These are phyloP conservation scores for Anastatica hierochuntica DNA, from an alignment of 345 rosid species.

Conservation along the genomic window DNA sequence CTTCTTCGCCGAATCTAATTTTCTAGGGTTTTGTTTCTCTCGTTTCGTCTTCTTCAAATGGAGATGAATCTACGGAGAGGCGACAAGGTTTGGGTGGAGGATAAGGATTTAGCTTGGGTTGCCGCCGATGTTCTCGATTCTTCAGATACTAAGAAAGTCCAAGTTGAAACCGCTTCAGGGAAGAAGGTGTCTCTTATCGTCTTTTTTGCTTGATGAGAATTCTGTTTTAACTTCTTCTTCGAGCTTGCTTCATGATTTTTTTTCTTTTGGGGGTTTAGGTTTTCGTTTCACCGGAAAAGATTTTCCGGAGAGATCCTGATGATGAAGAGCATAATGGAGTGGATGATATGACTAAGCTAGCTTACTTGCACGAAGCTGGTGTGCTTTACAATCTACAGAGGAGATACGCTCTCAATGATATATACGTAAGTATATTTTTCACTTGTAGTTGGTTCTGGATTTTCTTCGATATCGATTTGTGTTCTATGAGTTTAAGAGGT, in stretches of 20 bases:
- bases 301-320: slow-evolving; percentile 62
- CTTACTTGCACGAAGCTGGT: slow-evolving; percentile 94
- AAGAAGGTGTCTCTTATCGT: slow-evolving; percentile 45
- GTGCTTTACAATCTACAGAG: slow-evolving; percentile 85
- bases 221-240: slow-evolving; percentile 1
- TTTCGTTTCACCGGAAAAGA: slow-evolving; percentile 37
- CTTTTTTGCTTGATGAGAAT: neutral
- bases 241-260: neutral
- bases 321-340: slow-evolving; percentile 94
- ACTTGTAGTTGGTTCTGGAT: neutral
- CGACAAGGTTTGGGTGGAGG: slow-evolving; percentile 79
- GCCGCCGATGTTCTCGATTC: slow-evolving; percentile 56
- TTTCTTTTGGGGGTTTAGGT: slow-evolving; percentile 36
- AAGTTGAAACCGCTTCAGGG: slow-evolving; percentile 37
- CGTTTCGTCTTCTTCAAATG: slow-evolving; percentile 10
- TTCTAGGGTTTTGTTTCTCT: slow-evolving; percentile 8
- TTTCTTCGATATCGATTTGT: neutral
- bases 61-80: slow-evolving; percentile 57
- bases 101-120: slow-evolving; percentile 75
- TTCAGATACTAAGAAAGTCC: slow-evolving; percentile 43
- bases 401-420: slow-evolving; percentile 87
- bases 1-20: slow-evolving; percentile 1
- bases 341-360: slow-evolving; percentile 93
- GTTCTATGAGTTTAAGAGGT: too few relatives aligned
- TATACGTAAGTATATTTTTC: slow-evolving; percentile 52